Evolutionary conservation across 2,329 filamentous ascomycete species (phyloP), one percentile per base, ranked within the genome.

Genomic region (Aspergillus puulaauensis): DNA sequence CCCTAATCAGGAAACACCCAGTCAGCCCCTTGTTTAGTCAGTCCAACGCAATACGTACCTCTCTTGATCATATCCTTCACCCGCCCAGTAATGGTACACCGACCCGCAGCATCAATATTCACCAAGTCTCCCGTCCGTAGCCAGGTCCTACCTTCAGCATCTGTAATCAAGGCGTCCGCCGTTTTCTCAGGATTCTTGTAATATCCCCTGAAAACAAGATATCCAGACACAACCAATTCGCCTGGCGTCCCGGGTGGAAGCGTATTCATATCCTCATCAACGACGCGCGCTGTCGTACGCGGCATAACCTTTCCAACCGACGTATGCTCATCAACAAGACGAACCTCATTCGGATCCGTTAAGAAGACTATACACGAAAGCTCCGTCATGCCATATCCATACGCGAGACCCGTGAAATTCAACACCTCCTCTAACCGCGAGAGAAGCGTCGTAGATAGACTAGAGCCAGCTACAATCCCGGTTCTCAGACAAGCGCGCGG

Each of bases 1-100:
- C 2, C 50, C 37, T 52, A 19, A 2, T 24, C 12, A 21, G 3
- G 1, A 1, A 12, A 14, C 12, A 0, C 8, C 21, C 21, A 21
- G 15, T 47, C 2, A 27, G 44, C 21, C 4, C 2, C 19, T 1
- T 27, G 12, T 17, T 31, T 3, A 24, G 8, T 14, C 60, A 21
- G 21, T 21, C 21, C 3, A 21, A 21, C 1, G 3, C 21, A 21
- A 4, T 21, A 21, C 21, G 21, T 21, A 69, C 85, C 87, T 67
- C 87, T 77, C 57, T 90, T 90, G 56, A 90, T 90, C 33, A 90
- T 89, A 58, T 90, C 88, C 76, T 90, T 90, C 73, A 90, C 87
- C 17, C 88, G 77, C 0, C 88, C 88, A 0, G 87, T 90, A 63
- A 90, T 90, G 15, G 77, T 79, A 62, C 86, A 89, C 66, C 88